Base-by-base conservation (phyloP, 352 stramenopile genomes). In the Phytophthora niederhauseri region DNA sequence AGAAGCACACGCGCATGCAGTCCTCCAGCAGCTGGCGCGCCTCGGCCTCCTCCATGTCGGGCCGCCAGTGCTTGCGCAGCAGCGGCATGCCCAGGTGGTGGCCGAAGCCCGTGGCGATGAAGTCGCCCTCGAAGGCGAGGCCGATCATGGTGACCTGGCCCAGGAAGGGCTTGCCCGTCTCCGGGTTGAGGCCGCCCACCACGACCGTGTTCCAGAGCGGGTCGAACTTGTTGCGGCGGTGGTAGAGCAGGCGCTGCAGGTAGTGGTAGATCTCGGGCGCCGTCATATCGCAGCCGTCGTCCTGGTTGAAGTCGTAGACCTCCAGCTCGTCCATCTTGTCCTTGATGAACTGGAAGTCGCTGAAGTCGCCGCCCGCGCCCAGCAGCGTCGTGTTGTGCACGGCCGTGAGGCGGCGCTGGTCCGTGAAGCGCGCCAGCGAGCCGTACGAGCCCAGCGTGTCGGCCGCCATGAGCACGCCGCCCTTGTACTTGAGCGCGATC, bases 181-280 rank as follows among this genome's bases (percentile, higher is more conserved):
- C 89, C 26, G 93, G 89, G 59, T 96, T 87, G 50, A 95, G 80
- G 3, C 98, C 97, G n/a, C 94, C 98, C 55, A 99, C 91, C 0
- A 99, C 87, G 5, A 99, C 68, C 59, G 97, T 98, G 85, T 99
- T 99, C 97, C 97, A 99, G 26, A 99, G 89, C 46, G 98, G 98
- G 80, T 99, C 98, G 73, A 99, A 98, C 73, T 99, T 99, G 81
- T 98, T 99, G 72, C 98, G 91, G 68, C 97, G 91, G 76, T 99
- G 94, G 89, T 99, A 99, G 81, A 99, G 87, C 61, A 99, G 91
- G 22, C 97, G 96, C 61, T 98, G 87, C 31, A 99, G 78, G 80
- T 99, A 99, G 76, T 98, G 96, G 81, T 98, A 99, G 34, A 99
- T 89, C 77, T 99, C 94, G 30, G 89, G 86, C 34, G 97, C 94